phyloP scores from a whole-genome alignment of 1,139 yeast genomes.

The Eremothecium cymbalariae region DNA sequence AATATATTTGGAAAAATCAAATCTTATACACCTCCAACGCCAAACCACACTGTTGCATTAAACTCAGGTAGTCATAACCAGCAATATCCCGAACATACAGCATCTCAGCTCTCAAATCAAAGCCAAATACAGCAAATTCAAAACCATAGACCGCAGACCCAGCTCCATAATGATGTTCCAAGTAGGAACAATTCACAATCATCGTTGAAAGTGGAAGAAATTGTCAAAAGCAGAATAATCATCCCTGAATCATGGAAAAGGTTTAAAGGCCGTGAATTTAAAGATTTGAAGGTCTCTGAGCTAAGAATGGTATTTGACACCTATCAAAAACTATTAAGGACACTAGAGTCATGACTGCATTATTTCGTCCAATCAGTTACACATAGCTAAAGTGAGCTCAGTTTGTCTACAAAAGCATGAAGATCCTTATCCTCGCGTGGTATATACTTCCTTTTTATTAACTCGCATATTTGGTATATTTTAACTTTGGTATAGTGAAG shows the following conservation, averaged over 20 bases:
- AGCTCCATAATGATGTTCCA: no score
- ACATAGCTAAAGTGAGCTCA: constrained; percentile 5
- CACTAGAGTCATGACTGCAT: constrained; percentile 10
- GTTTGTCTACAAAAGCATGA: constrained; percentile 1
- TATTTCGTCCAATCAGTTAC: not conserved
- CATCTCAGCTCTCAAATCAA: no score
- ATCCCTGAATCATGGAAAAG: constrained; percentile 17
- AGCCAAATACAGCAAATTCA: no score
- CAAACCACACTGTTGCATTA: constrained; percentile 9
- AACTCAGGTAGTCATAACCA: constrained; percentile 9
- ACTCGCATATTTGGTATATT: constrained; percentile 13
- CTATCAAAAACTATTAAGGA: constrained; percentile 24
- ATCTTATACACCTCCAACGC: constrained; percentile 26
- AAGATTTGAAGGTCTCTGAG: constrained; percentile 25
- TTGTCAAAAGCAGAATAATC: constrained; percentile 3
- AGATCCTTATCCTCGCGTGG: constrained; percentile 7
- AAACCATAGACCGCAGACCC: no score
- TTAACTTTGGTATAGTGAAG: constrained; percentile 20
- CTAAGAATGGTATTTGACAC: constrained; percentile 26
- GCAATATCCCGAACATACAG: no score
- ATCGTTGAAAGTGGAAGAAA: constrained; percentile 7
- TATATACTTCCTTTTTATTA: constrained; percentile 6
- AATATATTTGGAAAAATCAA: constrained; percentile 26
- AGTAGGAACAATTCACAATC: constrained; percentile 13
- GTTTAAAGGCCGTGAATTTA: constrained; percentile 22